These are phyloP conservation scores for Cladosporium austrohemisphaericum DNA, from an alignment of 2,329 filamentous ascomycete species.

Conservation along the genomic window DNA sequence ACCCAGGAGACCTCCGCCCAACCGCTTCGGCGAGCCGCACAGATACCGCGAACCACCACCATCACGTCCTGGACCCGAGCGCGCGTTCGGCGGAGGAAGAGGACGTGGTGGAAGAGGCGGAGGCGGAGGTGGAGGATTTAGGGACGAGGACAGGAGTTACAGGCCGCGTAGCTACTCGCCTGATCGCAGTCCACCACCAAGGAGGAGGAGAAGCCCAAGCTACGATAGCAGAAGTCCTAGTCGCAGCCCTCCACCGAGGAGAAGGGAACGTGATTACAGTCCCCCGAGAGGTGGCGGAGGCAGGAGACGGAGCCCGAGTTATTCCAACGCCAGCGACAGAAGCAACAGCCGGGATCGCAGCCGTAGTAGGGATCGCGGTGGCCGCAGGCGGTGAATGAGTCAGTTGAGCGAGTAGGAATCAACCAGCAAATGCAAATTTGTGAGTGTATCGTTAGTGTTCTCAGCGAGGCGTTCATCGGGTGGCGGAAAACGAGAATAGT, in stretches of 20 bases:
- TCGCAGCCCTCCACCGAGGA: constrained; percentile 21
- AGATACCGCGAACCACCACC: constrained; percentile 28
- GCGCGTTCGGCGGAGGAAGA: constrained; percentile 18
- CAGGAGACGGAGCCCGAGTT: constrained; percentile 33
- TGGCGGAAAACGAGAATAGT: too few relatives aligned
- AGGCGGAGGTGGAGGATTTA: constrained; percentile 27
- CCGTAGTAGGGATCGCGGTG: constrained; percentile 24
- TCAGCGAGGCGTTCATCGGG: not conserved
- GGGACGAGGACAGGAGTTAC: constrained; percentile 30
- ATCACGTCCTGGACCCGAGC: constrained; percentile 7
- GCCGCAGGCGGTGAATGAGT: constrained; percentile 24
- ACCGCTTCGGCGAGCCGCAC: constrained; percentile 40
- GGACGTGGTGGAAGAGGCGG: constrained; percentile 23
- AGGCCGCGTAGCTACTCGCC: constrained; percentile 24
- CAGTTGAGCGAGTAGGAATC: too few relatives aligned
- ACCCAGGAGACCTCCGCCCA: constrained; percentile 60
- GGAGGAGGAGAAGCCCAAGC: constrained; percentile 45
- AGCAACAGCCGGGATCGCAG: constrained; percentile 22
- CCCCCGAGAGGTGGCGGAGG: constrained; percentile 16
- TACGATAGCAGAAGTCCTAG: constrained; percentile 44
- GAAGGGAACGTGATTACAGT: constrained; percentile 38
- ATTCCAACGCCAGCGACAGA: constrained; percentile 23
- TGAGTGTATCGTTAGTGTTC: not conserved
- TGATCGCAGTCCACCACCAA: constrained; percentile 20
- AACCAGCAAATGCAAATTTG: constrained; percentile 4